Evolutionary conservation across 2,329 filamentous ascomycete genomes (phyloP).

Genomic region (Penicillium sp.): DNA sequence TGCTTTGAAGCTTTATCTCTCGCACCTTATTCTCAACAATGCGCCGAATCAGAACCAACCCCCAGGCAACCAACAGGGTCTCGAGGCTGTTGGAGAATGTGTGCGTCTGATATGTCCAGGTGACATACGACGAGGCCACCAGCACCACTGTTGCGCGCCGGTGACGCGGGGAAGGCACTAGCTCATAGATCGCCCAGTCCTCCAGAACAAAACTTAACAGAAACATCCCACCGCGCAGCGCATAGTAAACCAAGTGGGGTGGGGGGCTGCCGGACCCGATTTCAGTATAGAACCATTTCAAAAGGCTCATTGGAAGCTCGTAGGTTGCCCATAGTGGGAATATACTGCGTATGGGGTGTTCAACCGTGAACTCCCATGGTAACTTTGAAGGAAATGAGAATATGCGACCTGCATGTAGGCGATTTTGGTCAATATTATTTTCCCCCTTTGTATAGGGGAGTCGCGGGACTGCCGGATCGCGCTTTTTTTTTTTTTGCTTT

Average conservation of each 20-base stretch:
- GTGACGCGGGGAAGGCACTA: constrained; percentile 71
- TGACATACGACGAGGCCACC: constrained; percentile 94
- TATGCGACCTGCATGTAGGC: constrained; percentile 69
- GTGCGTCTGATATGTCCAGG: constrained; percentile 97
- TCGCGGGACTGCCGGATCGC: constrained; percentile 4
- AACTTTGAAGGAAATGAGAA: constrained; percentile 86
- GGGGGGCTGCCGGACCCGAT: constrained; percentile 71
- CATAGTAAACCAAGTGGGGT: constrained; percentile 87
- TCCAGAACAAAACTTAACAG: constrained; percentile 91
- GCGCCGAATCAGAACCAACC: constrained; percentile 83
- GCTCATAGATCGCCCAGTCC: constrained; percentile 94
- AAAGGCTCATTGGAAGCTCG: constrained; percentile 85
- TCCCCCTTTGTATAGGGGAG: constrained; percentile 3
- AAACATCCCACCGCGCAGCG: constrained; percentile 87
- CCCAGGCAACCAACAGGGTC: constrained; percentile 90
- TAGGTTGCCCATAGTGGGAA: constrained; percentile 97
- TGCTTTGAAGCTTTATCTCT: background rate
- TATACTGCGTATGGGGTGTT: constrained; percentile 86
- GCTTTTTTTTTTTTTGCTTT: background rate
- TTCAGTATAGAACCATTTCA: constrained; percentile 90
- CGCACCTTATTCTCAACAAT: constrained; percentile 74
- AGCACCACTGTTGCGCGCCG: constrained; percentile 75
- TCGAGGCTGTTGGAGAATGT: constrained; percentile 98
- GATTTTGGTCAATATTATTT: constrained; percentile 7
- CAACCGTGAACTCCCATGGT: constrained; percentile 95